phyloP scores from a whole-genome alignment of 179 eudicot species.

The Patellifolia procumbens region DNA sequence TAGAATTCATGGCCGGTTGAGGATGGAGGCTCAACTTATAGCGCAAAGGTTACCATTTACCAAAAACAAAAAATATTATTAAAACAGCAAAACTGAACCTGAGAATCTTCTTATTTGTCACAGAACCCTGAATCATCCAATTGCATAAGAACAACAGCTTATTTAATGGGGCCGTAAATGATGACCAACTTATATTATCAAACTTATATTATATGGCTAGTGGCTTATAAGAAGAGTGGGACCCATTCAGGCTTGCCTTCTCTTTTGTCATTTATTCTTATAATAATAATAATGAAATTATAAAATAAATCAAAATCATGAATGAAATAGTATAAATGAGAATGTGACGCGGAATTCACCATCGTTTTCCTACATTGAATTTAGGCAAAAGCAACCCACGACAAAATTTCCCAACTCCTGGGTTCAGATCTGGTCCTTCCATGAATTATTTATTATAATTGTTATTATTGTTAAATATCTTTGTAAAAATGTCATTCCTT shows the following conservation, averaged over 20 bases:
- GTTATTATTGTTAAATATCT: not conserved
- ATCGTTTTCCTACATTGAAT: constrained; percentile 2
- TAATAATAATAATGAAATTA: not conserved
- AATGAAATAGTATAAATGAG: not conserved
- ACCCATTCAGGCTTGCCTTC: not conserved
- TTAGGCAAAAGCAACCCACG: not conserved
- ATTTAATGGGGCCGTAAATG: constrained; percentile 10
- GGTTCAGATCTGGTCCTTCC: constrained; percentile 24
- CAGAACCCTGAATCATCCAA: not conserved
- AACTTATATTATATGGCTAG: not conserved
- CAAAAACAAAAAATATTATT: not conserved
- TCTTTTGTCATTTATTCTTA: not conserved
- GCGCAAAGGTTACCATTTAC: not conserved
- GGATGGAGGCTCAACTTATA: not conserved
- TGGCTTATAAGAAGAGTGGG: constrained; percentile 10
- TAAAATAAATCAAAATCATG: too few species aligned
- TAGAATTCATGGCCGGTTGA: not conserved
- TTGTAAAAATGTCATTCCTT: not conserved
- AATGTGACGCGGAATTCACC: constrained; percentile 3
- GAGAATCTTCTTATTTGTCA: constrained; percentile 17
- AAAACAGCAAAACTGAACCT: not conserved
- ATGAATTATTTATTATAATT: not conserved
- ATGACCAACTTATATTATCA: not conserved
- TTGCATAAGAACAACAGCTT: constrained; percentile 10
- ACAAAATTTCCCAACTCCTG: constrained; percentile 24